These are phyloP conservation scores for Thalassiosira sp. DNA, from an alignment of 352 stramenopile species.

Conservation along the genomic window DNA sequence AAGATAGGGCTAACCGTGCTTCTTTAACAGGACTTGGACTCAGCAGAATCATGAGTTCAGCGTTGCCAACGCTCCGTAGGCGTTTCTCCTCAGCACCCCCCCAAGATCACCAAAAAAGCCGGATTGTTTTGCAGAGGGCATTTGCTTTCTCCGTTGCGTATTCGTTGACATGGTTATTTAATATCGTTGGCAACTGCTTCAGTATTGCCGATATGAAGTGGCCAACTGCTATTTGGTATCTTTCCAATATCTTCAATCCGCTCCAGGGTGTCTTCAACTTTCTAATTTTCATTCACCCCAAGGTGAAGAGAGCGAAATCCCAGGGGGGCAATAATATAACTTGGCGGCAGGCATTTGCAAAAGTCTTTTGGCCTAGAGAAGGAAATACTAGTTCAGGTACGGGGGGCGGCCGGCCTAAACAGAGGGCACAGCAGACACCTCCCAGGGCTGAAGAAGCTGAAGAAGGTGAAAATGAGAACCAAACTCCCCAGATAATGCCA, in stretches of 20 bases:
- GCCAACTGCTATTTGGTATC: neutral
- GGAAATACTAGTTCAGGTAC: neutral
- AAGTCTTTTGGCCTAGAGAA: constrained; percentile 1
- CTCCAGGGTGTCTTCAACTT: constrained; percentile 23
- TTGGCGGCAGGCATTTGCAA: neutral
- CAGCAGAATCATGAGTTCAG: neutral
- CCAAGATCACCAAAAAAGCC: neutral
- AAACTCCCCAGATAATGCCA: neutral
- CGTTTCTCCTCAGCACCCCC: neutral
- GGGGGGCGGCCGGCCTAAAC: neutral
- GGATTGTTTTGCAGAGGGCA: neutral
- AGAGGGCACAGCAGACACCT: neutral
- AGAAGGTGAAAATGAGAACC: neutral
- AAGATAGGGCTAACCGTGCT: neutral
- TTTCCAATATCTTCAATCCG: constrained; percentile 5
- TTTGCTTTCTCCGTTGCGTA: neutral
- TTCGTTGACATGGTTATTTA: constrained; percentile 2
- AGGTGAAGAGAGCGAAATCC: constrained; percentile 4
- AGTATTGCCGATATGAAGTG: neutral
- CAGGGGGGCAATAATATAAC: neutral
- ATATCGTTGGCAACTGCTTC: neutral
- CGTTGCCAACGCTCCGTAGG: neutral
- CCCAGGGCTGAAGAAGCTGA: neutral
- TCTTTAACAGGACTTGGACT: neutral
- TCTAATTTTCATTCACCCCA: constrained; percentile 7